These are phyloP conservation scores for Paracoccidioides lutzii DNA, from an alignment of 2,329 filamentous ascomycete genomes.

Conservation along the genomic window DNA sequence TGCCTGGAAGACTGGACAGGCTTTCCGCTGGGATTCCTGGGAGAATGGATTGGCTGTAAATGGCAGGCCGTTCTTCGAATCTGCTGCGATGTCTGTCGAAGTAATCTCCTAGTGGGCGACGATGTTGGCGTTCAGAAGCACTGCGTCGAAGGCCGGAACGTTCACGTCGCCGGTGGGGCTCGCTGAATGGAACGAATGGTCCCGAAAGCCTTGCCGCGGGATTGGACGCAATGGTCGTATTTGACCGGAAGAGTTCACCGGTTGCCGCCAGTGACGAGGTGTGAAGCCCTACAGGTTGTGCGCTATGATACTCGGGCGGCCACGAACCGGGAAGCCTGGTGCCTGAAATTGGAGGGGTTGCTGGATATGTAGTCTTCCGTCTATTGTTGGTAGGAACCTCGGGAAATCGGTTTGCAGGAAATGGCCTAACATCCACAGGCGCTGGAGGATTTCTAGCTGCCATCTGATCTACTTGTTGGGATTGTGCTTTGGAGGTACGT, in stretches of 20 bases:
- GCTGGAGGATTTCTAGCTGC: neutral
- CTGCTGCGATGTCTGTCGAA: neutral
- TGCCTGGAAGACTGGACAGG: constrained; percentile 14
- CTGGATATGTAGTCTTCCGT: neutral
- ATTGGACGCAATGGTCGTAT: constrained; percentile 16
- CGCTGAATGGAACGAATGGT: constrained; percentile 15
- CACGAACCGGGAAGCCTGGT: constrained; percentile 2
- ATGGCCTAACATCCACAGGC: neutral
- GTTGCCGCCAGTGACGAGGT: neutral
- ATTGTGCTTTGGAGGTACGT: neutral
- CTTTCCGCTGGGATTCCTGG: constrained; percentile 1
- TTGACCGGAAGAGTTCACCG: constrained; percentile 13
- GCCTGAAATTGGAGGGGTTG: neutral
- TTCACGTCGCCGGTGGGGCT: neutral
- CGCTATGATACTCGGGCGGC: neutral
- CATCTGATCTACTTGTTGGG: neutral
- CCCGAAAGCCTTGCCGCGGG: constrained; percentile 15
- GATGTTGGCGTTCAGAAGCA: constrained; percentile 17
- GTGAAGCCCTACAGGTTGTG: neutral
- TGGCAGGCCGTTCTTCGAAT: neutral
- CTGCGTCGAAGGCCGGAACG: constrained; percentile 16
- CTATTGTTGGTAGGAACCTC: neutral
- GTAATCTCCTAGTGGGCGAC: constrained; percentile 5
- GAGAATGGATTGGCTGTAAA: neutral
- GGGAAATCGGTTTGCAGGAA: neutral